Conservation (phyloP, 2,329 filamentous ascomycete genomes). For the Nemania bipapillata region DNA sequence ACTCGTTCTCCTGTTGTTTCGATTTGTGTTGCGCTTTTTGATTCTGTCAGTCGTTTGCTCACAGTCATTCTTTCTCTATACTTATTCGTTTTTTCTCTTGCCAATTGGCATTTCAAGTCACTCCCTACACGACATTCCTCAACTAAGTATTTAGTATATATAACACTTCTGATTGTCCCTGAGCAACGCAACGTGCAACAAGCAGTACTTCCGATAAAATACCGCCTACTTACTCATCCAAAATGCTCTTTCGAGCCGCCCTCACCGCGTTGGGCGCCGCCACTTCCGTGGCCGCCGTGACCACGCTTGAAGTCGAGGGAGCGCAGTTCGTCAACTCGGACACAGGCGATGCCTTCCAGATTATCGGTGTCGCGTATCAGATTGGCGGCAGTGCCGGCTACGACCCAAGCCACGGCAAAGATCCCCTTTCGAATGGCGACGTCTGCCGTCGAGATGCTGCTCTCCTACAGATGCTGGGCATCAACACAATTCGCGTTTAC, state of each 20-base stretch:
- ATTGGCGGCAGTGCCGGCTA: conserved; percentile 73
- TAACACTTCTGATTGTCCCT: conserved; percentile 4
- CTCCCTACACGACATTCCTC: conserved; percentile 19
- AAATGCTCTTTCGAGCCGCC: conserved; percentile 56
- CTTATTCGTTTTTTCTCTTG: conserved; percentile 7
- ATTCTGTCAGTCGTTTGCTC: conserved; percentile 22
- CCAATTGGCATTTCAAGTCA: conserved; percentile 31
- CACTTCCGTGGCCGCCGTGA: conserved; percentile 66
- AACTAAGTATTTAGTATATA: conserved; percentile 27
- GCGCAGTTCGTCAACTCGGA: conserved; percentile 69
- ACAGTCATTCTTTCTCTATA: conserved; percentile 22
- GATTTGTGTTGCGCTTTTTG: conserved; percentile 27
- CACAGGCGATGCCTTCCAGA: conserved; percentile 70
- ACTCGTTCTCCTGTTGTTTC: conserved; percentile 36
- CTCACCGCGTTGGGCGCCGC: conserved; percentile 66
- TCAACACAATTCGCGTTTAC: conserved; percentile 77
- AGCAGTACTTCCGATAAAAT: background rate
- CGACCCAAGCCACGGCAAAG: conserved; percentile 63
- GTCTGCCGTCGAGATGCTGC: conserved; percentile 72
- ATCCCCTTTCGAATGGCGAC: conserved; percentile 69
- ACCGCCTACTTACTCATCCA: background rate
- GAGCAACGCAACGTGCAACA: conserved; percentile 20
- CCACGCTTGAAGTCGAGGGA: conserved; percentile 66
- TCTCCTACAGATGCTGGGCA: conserved; percentile 71
- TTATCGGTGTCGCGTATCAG: conserved; percentile 76